Evolutionary conservation across 805 yeast species (phyloP), one percentile per base, ranked within the genome.

Genomic region (Cyberlindnera nakhonratchasimensis): DNA sequence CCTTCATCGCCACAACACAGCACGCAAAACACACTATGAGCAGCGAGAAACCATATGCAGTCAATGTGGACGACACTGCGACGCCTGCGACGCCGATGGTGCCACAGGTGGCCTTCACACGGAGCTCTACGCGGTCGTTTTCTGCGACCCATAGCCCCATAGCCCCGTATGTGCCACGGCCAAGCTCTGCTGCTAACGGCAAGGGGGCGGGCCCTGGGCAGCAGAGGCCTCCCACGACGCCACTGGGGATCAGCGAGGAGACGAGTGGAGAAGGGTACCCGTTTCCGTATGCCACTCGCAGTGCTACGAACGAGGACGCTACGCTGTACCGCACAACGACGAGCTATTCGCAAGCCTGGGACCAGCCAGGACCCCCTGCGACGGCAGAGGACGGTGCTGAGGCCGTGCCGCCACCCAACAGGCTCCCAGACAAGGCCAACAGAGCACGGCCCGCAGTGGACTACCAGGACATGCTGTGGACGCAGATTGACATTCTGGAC

Each of bases 401-500:
- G 24, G 24, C 13, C 11, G 34, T 6, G 8, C 34, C 28, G 20
- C 17, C 42, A 8, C 48, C 50, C 6, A 37, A 44, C 20, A 22
- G 45, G 12, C 37, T 44, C 14, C 67, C 4, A 47, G 86, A 81
- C 55, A 68, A 68, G 47, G 61, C 79, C 3, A 75, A 80, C 9
- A 65, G 77, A 4, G 75, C 79, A 1, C 64, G 68, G 38, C 86
- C 88, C 7, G 68, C 71, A 36, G 80, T 77, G 17, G 80, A 85
- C 40, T 67, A 76, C 46, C 89, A 81, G 63, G 96, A 86, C 62
- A 73, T 75, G 54, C 69, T 86, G 34, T 90, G 96, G 95, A 81
- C 91, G 6, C 95, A 87, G 52, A 80, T 89, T 37, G 96, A 86
- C 54, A 82, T 86, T 0, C 69, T 91, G 48, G 90, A 87, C 50